Conservation (phyloP, 768 basidiomycete genomes). For the Phylloporus rhodoxanthus region DNA sequence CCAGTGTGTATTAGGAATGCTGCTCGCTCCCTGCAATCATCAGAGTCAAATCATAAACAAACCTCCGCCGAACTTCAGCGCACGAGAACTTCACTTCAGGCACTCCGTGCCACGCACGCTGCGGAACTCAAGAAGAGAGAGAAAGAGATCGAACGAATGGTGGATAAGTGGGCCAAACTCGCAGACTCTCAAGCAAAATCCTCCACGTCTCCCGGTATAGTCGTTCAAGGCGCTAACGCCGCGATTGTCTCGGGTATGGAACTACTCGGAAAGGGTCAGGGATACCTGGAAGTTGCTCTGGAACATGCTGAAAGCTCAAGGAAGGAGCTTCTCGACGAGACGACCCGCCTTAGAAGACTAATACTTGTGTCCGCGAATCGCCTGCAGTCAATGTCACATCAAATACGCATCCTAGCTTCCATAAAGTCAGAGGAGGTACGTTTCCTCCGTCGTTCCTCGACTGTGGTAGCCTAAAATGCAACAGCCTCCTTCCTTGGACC, state of each 20-base stretch:
- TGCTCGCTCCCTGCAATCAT: conserved; percentile 47
- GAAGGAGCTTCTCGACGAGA: conserved; percentile 58
- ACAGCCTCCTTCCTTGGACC: conserved; percentile 44
- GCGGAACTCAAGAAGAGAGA: conserved; percentile 77
- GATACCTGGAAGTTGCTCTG: conserved; percentile 59
- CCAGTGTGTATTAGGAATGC: conserved; percentile 36
- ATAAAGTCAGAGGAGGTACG: conserved; percentile 47
- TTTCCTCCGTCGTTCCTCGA: conserved; percentile 5
- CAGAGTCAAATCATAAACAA: conserved; percentile 65
- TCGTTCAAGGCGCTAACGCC: conserved; percentile 48
- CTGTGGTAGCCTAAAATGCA: conserved; percentile 8
- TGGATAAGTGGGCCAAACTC: conserved; percentile 71
- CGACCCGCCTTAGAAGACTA: conserved; percentile 51
- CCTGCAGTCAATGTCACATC: conserved; percentile 49
- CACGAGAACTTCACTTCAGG: conserved; percentile 61
- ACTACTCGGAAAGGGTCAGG: conserved; percentile 44
- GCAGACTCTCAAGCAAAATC: conserved; percentile 63
- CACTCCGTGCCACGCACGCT: conserved; percentile 60
- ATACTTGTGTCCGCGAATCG: conserved; percentile 62
- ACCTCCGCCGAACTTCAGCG: conserved; percentile 66
- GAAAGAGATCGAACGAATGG: conserved; percentile 67
- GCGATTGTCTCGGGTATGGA: conserved; percentile 41
- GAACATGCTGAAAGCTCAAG: conserved; percentile 69
- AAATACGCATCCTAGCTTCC: conserved; percentile 35
- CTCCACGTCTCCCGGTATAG: conserved; percentile 43